Base-by-base conservation (phyloP, 164 flowering plant genomes). In the Stephania yunnanensis region DNA sequence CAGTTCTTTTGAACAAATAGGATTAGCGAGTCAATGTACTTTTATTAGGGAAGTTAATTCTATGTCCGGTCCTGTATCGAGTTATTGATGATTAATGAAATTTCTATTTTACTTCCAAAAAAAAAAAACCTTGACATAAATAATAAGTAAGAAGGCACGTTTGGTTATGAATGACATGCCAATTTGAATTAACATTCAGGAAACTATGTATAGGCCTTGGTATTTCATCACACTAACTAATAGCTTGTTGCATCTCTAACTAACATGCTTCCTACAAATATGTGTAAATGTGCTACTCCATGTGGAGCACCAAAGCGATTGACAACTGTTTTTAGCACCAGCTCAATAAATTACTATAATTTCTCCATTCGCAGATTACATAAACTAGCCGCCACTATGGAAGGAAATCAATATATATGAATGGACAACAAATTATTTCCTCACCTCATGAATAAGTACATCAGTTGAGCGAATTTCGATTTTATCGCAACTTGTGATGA, bases 391-490 rank as follows among this genome's bases (percentile, higher is more conserved):
- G 13, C 55, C 55, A 11, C 15, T 50, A 64, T 2, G 42, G 46
- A 9, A 61, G 29, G 6, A 45, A 22, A 17, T 31, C 64, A 61
- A 66, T 22, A 55, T 52, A 55, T 44, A 25, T 20, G 30, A 70
- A 64, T 55, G 13, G 22, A 70, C 29, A 13, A 46, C 11, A 69
- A 36, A 68, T 9, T 50, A 66, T 67, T 46, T 36, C 46, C 82
- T 81, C 70, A 85, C 87, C 85, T 82, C 77, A 29, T 58, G 70
- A 72, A 85, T 81, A 76, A 85, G 83, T 80, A 78, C 76, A 67
- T 79, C 78, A 65, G 85, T 82, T 42, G 68, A 74, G 50, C 78
- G 79, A 70, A 85, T 79, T 74, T 76, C 74, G 73, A 85, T 79
- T 45, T 36, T 8, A 53, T 78, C 82, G 10, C 69, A 71, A 68